phyloP scores from a whole-genome alignment of 106 monocot genomes.

The Platanthera guangdongensis region DNA sequence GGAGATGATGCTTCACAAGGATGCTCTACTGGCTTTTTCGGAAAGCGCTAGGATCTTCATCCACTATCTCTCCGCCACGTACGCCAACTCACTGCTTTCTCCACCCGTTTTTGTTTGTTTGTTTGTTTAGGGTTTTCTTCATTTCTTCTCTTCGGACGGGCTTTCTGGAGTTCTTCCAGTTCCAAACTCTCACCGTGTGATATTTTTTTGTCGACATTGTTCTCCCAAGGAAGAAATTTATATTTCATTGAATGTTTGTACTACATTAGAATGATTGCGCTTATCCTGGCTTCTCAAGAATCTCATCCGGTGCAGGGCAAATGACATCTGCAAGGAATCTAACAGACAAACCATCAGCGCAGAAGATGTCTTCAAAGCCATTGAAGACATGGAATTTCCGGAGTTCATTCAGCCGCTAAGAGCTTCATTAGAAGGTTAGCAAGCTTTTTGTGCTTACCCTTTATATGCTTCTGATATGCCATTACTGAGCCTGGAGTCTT shows the following conservation, averaged over 20 bases:
- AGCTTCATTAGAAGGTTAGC: conserved; percentile 54
- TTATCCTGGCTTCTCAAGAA: neutral
- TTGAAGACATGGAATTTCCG: conserved; percentile 90
- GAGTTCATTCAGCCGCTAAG: conserved; percentile 78
- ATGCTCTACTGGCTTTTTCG: conserved; percentile 78
- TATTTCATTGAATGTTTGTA: neutral
- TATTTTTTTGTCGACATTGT: neutral
- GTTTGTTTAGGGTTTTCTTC: conserved; percentile 12
- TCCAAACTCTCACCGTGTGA: neutral
- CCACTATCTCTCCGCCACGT: conserved; percentile 98
- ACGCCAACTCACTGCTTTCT: neutral
- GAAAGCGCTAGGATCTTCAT: conserved; percentile 97
- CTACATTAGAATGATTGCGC: neutral
- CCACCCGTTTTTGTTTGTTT: neutral
- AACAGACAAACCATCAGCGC: conserved; percentile 92
- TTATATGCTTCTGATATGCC: neutral
- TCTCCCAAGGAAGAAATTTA: neutral
- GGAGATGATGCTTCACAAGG: conserved; percentile 60
- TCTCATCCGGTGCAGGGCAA: conserved; percentile 50
- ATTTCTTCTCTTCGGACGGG: neutral
- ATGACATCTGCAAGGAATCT: conserved; percentile 93
- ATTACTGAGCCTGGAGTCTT: neutral
- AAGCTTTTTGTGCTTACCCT: neutral
- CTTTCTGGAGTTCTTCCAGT: neutral
- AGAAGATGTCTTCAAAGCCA: conserved; percentile 84